These are phyloP conservation scores for Acer yangbiense DNA, from an alignment of 345 rosid genomes.

Conservation along the genomic window DNA sequence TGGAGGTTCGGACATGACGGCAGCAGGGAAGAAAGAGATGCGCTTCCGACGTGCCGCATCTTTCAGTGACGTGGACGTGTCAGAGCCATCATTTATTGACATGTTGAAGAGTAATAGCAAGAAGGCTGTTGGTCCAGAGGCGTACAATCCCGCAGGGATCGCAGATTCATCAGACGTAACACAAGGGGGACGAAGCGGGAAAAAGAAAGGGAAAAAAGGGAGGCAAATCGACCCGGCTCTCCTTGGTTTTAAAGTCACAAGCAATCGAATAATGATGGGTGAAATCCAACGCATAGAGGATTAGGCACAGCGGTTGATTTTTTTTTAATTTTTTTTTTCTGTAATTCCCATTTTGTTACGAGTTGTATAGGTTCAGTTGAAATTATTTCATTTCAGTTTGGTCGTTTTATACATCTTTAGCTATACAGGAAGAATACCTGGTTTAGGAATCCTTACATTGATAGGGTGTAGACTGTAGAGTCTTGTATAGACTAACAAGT, in stretches of 20 bases:
- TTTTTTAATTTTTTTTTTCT: conserved; percentile 17
- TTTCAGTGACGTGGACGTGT: conserved; percentile 31
- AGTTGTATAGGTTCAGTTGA: conserved; percentile 34
- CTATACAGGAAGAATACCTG: background rate
- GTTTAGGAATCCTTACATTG: background rate
- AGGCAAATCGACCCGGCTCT: conserved; percentile 88
- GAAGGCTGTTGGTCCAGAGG: conserved; percentile 28
- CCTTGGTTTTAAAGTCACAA: conserved; percentile 85
- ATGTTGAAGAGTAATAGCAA: conserved; percentile 47
- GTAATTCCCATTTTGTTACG: conserved; percentile 15
- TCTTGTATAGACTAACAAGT: conserved; percentile 27
- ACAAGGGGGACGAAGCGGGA: conserved; percentile 48
- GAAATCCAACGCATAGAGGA: conserved; percentile 79
- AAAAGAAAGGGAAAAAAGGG: conserved; percentile 92
- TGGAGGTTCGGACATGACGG: conserved; percentile 12
- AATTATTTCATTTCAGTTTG: background rate
- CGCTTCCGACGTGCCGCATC: conserved; percentile 31
- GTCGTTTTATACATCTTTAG: background rate
- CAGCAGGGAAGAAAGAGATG: conserved; percentile 34
- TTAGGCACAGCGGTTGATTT: conserved; percentile 23
- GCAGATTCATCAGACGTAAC: conserved; percentile 30
- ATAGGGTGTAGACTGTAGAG: background rate
- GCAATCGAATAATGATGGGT: conserved; percentile 96
- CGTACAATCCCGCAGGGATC: background rate
- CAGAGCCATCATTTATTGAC: conserved; percentile 48